Evolutionary conservation across 768 basidiomycete genomes (phyloP).

Genomic region (Gelatoporia subvermispora): DNA sequence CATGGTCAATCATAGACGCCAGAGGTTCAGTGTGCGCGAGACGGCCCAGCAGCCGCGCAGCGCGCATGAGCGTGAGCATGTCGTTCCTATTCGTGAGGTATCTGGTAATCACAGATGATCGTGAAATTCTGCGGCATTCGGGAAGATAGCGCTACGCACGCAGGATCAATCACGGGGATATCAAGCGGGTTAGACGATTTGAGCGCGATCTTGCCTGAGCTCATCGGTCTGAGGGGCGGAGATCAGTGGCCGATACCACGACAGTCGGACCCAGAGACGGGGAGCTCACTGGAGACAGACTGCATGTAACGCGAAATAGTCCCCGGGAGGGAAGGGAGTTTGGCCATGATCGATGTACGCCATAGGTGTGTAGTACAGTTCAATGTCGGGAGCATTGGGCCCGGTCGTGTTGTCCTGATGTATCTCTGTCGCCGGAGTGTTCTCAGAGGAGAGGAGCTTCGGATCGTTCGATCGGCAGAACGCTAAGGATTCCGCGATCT

Average conservation of each 20-base stretch:
- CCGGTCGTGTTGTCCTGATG: constrained; percentile 29
- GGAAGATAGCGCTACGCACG: constrained; percentile 21
- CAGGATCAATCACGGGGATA: constrained; percentile 39
- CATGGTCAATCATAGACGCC: constrained; percentile 29
- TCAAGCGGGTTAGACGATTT: constrained; percentile 38
- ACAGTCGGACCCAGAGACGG: neutral
- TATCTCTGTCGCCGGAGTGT: constrained; percentile 8
- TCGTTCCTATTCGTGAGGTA: constrained; percentile 41
- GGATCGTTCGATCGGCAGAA: constrained; percentile 49
- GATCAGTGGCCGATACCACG: neutral
- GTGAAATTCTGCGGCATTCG: constrained; percentile 1
- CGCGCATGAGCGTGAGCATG: constrained; percentile 34
- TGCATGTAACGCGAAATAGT: constrained; percentile 20
- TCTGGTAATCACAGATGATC: constrained; percentile 18
- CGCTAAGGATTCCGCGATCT: constrained; percentile 44
- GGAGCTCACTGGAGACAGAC: constrained; percentile 25
- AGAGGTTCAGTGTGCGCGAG: constrained; percentile 36
- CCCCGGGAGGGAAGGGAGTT: constrained; percentile 2
- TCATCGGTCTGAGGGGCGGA: constrained; percentile 34
- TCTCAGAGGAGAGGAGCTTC: constrained; percentile 33
- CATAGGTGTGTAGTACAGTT: constrained; percentile 25
- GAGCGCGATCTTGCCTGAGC: constrained; percentile 36
- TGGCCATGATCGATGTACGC: constrained; percentile 16
- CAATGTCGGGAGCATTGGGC: constrained; percentile 30
- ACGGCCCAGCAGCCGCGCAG: constrained; percentile 32